Conservation (phyloP, 1,284 basidiomycete species). For the Dichomitus squalens region DNA sequence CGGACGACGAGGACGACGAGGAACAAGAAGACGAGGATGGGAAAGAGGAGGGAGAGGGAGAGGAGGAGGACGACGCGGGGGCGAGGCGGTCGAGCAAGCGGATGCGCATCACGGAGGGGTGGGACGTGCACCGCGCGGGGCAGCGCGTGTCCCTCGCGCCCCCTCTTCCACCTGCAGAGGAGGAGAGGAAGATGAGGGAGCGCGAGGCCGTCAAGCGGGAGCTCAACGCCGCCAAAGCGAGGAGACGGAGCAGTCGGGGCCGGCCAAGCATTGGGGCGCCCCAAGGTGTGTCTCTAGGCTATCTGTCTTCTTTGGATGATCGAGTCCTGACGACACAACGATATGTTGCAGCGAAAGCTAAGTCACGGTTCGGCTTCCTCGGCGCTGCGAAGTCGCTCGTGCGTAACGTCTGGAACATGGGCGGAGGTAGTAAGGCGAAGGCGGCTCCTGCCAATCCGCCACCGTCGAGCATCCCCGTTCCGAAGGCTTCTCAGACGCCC, state of each 20-base stretch:
- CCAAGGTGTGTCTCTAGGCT: conserved; percentile 29
- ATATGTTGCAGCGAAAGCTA: conserved; percentile 29
- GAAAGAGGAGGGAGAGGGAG: conserved; percentile 47
- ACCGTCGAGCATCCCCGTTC: conserved; percentile 27
- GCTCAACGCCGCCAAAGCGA: conserved; percentile 62
- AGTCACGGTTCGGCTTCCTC: conserved; percentile 40
- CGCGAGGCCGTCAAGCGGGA: conserved; percentile 60
- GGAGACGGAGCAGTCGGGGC: conserved; percentile 65
- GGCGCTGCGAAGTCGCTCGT: conserved; percentile 44
- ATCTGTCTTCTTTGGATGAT: not conserved
- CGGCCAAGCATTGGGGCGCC: conserved; percentile 30
- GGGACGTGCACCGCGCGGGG: conserved; percentile 33
- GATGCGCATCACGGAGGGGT: conserved; percentile 37
- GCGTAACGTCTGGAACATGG: conserved; percentile 40
- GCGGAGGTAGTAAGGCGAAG: conserved; percentile 26
- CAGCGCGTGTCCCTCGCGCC: conserved; percentile 38
- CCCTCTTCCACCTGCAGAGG: conserved; percentile 32
- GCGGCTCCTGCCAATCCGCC: conserved; percentile 12
- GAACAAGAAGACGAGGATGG: conserved; percentile 34
- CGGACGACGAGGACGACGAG: conserved; percentile 46
- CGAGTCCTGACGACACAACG: not conserved
- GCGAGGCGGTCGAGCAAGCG: conserved; percentile 43
- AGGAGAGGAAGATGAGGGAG: conserved; percentile 47
- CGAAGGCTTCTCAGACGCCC: conserved; percentile 20
- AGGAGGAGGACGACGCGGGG: conserved; percentile 37